These are phyloP conservation scores for Fraxinus velutina DNA, from an alignment of 305 asterid genomes.

Conservation along the genomic window DNA sequence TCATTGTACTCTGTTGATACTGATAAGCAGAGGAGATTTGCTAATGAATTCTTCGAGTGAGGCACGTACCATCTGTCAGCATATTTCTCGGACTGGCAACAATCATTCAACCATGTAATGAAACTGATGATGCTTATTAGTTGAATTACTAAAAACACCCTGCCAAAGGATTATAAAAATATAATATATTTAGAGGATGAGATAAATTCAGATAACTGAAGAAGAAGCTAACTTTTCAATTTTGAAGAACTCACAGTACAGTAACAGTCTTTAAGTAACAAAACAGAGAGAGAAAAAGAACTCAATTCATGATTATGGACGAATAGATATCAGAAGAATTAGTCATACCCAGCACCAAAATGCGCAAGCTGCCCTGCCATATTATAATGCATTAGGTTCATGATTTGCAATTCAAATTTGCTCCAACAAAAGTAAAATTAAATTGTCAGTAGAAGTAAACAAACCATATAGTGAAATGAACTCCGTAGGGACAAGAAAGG, in stretches of 20 bases:
- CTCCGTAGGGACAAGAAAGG: slow-evolving; percentile 40
- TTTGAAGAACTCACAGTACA: not conserved
- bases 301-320: not conserved
- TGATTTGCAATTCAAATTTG: not conserved
- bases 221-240: not conserved
- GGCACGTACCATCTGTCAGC: slow-evolving; percentile 43
- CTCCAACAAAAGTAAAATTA: not conserved
- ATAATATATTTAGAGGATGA: not conserved
- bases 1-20: not conserved
- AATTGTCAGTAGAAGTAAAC: slow-evolving; percentile 1
- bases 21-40: not conserved
- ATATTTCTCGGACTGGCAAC: slow-evolving; percentile 39
- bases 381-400: not conserved
- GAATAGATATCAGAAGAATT: not conserved
- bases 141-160: slow-evolving; percentile 52
- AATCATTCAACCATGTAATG: slow-evolving; percentile 49
- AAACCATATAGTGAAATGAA: slow-evolving; percentile 31
- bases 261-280: not conserved
- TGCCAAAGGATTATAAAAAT: slow-evolving; percentile 23
- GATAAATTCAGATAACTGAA: not conserved
- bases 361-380: slow-evolving; percentile 46
- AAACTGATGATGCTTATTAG: slow-evolving; percentile 49
- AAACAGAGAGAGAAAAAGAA: not conserved
- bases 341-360: slow-evolving; percentile 52
- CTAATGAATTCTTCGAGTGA: not conserved